phyloP scores from a whole-genome alignment of 345 rosid genomes.

The Ceriops decandra region DNA sequence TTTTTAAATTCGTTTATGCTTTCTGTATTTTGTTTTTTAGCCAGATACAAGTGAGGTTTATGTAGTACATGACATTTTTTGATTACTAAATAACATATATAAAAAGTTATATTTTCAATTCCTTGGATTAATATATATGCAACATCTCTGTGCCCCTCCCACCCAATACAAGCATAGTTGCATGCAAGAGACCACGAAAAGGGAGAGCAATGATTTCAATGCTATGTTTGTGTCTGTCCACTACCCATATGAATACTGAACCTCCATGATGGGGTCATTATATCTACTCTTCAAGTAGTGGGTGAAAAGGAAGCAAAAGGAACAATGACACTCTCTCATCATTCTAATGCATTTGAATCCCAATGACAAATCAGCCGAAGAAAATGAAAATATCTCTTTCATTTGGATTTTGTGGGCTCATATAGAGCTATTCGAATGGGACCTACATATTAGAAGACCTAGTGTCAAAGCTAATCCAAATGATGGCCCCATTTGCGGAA shows the following conservation, averaged over 20 bases:
- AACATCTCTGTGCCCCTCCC: not conserved
- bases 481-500: slow-evolving; percentile 44
- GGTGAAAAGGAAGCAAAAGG: slow-evolving; percentile 23
- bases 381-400: slow-evolving; percentile 50
- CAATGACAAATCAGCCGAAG: slow-evolving; percentile 30
- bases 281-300: slow-evolving; percentile 24
- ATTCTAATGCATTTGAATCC: slow-evolving; percentile 31
- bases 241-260: slow-evolving; percentile 29
- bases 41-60: too few relatives aligned
- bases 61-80: too few relatives aligned
- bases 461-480: slow-evolving; percentile 39
- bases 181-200: slow-evolving; percentile 46
- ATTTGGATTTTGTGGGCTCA: slow-evolving; percentile 60
- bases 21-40: too few relatives aligned
- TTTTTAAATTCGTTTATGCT: too few relatives aligned
- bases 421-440: slow-evolving; percentile 26
- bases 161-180: slow-evolving; percentile 20
- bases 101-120: not conserved
- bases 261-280: slow-evolving; percentile 55
- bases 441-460: slow-evolving; percentile 38
- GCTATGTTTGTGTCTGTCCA: slow-evolving; percentile 33
- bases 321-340: slow-evolving; percentile 19
- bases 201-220: slow-evolving; percentile 25
- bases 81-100: too few relatives aligned
- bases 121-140: not conserved